Conservation (phyloP, 1,284 basidiomycete genomes). For the Rhizoctonia solani region DNA sequence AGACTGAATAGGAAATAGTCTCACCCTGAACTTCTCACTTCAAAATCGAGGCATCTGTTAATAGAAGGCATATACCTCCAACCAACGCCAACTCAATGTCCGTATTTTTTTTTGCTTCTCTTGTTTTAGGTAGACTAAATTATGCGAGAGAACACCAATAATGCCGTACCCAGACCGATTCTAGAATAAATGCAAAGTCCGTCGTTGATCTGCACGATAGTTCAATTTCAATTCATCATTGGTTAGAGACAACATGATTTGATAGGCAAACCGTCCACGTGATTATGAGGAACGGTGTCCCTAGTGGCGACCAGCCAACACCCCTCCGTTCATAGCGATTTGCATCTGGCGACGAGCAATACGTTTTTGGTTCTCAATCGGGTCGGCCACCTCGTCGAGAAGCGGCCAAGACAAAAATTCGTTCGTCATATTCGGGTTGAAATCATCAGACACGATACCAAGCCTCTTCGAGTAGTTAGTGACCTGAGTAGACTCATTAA, state of each 20-base stretch:
- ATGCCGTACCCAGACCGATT: no score
- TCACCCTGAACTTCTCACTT: no score
- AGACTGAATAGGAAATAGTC: no score
- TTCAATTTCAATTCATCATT: not conserved
- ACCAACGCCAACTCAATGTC: no score
- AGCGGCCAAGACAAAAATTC: constrained; percentile 39
- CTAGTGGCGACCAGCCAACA: constrained; percentile 18
- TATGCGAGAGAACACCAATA: no score
- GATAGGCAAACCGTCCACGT: constrained; percentile 9
- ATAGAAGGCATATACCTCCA: no score
- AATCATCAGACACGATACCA: constrained; percentile 44
- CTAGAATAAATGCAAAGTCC: not conserved
- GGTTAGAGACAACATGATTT: not conserved
- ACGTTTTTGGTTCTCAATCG: constrained; percentile 27
- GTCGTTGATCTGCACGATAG: not conserved
- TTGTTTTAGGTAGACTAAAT: no score
- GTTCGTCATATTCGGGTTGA: constrained; percentile 49
- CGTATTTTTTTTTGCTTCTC: no score
- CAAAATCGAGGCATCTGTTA: no score
- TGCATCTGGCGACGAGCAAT: constrained; percentile 31
- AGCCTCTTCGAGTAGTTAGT: constrained; percentile 48
- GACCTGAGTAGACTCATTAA: constrained; percentile 39
- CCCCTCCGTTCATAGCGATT: constrained; percentile 22
- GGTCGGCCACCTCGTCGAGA: constrained; percentile 34
- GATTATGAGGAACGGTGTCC: not conserved